Base-by-base conservation (phyloP, 768 basidiomycete species). In the Bullera alba region DNA sequence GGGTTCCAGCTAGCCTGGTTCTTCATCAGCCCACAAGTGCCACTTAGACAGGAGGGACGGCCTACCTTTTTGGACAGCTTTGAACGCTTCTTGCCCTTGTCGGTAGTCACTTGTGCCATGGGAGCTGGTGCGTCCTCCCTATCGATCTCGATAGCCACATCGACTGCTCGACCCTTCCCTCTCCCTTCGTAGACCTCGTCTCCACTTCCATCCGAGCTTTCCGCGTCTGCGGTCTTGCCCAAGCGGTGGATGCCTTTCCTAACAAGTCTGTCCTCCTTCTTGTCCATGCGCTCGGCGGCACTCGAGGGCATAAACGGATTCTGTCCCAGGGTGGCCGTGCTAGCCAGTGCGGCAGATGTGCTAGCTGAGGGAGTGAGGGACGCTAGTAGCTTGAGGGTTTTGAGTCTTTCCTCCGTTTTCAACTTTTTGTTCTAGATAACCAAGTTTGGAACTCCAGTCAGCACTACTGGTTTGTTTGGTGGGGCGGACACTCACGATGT, bases 401-500 rank as follows among this genome's bases (percentile, higher is more conserved):
- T 56, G 7, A 56, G 45, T 26, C 67, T 30, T 44, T 60, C 54
- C 50, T 72, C 71, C 4, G 52, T 49, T 47, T 72, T 70, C 41
- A 70, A 61, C 42, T 72, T 72, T 53, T 72, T 72, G 36, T 56
- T 56, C 69, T 68, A 36, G 25, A 17, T 7, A 48, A 6, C 15
- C 21, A 12, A 32, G 47, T 52, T 32, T 47, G 54, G 22, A n/a
- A 23, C 14, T 5, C 8, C 16, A 27, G 22, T 38, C n/a, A 30
- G 29, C 34, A 37, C 25, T 7, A 8, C 7, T 17, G 10, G 8
- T 26, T 43, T 14, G 27, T 17, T 15, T 32, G 17, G 21, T 8
- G 47, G 5, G 45, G 29, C 19, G 44, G 26, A 26, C 14, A 74
- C 84, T 62, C 49, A 88, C 89, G 61, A 96, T 91, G 64, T 90